Evolutionary conservation across 805 yeast species (phyloP), one percentile per base, ranked within the genome.

Genomic region (Wickerhamia fluorescens): DNA sequence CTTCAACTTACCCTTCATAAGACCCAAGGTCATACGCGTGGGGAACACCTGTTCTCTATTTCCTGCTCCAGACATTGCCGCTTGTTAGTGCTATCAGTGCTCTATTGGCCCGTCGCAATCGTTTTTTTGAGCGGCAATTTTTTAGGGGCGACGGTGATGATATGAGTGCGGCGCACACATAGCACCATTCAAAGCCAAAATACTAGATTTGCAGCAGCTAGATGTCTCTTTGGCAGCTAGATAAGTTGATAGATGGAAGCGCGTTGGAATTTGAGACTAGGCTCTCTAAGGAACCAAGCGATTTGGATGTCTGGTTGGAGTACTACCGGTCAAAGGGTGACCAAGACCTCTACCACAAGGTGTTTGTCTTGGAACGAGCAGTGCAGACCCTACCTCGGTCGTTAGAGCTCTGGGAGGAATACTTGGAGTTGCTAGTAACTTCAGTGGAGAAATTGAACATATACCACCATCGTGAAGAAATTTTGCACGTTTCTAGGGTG

Each of bases 31-130:
- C 96, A 88, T 88, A 61, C 96, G 88, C 29, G 97, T 88, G 19
- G 97, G 96, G 58, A 88, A 88, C 25, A 88, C 97, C 53, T 85
- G 94, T 56, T 88, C 97, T 69, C 97, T 82, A 53, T 74, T 76
- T 36, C 78, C 80, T 19, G 78, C 73, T 20, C 80, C 79, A 17
- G 80, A 74, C 82, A 75, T 75, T 25, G 19, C 12, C 6, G 9
- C 8, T 5, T 7, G 10, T 18, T 18, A 18, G 7, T 7, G 7
- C 20, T 10, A 18, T 8, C 20, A 10, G n/a, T n/a, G n/a, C n/a
- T n/a, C n/a, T n/a, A n/a, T n/a, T n/a, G n/a, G n/a, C n/a, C n/a
- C n/a, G n/a, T n/a, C n/a, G n/a, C n/a, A n/a, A n/a, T n/a, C n/a
- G n/a, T n/a, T n/a, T n/a, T n/a, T n/a, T n/a, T n/a, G n/a, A n/a